Percentiles rank a stretch among this genome's conserved stretches.
phyloP scores from a whole-genome alignment of 306 rosid species.

The Acacia confusa region DNA sequence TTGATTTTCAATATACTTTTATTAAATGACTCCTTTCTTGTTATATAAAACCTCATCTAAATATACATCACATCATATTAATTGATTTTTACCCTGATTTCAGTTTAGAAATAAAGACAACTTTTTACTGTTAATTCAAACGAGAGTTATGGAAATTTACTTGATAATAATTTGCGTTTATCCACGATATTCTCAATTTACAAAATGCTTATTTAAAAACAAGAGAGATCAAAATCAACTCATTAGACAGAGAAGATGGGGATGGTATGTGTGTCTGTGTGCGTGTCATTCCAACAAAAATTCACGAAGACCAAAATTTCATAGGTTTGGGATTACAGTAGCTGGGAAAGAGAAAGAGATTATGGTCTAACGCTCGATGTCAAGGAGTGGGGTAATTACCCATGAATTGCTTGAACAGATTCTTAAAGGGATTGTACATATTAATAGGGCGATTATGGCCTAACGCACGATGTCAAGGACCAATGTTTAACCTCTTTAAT shows the following conservation, averaged over 20 bases:
- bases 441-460: not conserved
- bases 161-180: not conserved
- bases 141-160: not conserved
- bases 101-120: too few relatives aligned
- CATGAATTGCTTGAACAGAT: not conserved
- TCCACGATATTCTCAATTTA: not conserved
- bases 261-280: too few relatives aligned
- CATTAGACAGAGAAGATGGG: not conserved
- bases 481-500: not conserved
- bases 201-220: not conserved
- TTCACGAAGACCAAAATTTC: not conserved
- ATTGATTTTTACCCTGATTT: too few relatives aligned
- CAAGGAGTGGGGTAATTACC: not conserved
- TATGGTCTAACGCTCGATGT: too few relatives aligned
- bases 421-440: not conserved
- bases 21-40: too few relatives aligned
- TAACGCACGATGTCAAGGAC: not conserved
- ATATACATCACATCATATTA: too few relatives aligned
- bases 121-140: too few relatives aligned
- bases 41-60: too few relatives aligned
- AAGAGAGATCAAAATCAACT: not conserved
- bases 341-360: too few relatives aligned
- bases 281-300: not conserved
- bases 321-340: not conserved
- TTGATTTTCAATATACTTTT: too few relatives aligned